Evolutionary conservation across 2,329 filamentous ascomycete genomes (phyloP), one percentile per base, ranked within the genome.

Genomic region (Phialemoniopsis sp.): DNA sequence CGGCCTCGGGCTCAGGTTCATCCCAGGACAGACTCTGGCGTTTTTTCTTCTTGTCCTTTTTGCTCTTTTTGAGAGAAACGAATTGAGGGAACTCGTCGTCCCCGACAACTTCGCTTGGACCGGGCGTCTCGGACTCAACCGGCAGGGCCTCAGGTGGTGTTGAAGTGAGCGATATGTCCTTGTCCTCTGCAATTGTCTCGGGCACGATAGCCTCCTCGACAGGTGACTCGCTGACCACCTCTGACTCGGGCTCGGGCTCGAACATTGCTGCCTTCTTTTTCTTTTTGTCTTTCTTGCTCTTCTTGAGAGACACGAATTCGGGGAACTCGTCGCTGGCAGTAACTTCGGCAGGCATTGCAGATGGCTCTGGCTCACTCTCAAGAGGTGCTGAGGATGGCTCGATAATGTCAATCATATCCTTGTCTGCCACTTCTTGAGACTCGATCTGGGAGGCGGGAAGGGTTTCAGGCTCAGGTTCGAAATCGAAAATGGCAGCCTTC

Each of bases 211-310:
- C n/a, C 17, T 38, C 30, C 8, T 16, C 33, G n/a, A 30, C n/a
- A 16, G 42, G 42, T 5, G 47, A 26, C 10, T 26, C 21, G 21
- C 21, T 43, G 3, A 39, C 40, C 13, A 32, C 38, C n/a, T 37
- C 42, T 6, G 43, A 34, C 13, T 43, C 36, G 31, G 39, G 32
- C 17, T 45, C 48, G 42, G 48, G 21, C 32, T 46, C 39, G 26
- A 45, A 34, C 40, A 44, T 37, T 38, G 46, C 45, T 4, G 43
- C 34, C n/a, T 50, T 55, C 41, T 58, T 58, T 4, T 54, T 48
- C 42, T 61, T 67, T 50, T 62, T 67, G 32, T 54, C 62, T 38
- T 43, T 46, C 35, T 63, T 62, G 35, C 32, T 43, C 29, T 44
- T 43, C 41, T 62, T 60, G 15, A 48, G 49, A 33, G 53, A 52